These are phyloP conservation scores for Balamuthia mandrillaris DNA, from an alignment of 208 protist species.

Conservation along the genomic window DNA sequence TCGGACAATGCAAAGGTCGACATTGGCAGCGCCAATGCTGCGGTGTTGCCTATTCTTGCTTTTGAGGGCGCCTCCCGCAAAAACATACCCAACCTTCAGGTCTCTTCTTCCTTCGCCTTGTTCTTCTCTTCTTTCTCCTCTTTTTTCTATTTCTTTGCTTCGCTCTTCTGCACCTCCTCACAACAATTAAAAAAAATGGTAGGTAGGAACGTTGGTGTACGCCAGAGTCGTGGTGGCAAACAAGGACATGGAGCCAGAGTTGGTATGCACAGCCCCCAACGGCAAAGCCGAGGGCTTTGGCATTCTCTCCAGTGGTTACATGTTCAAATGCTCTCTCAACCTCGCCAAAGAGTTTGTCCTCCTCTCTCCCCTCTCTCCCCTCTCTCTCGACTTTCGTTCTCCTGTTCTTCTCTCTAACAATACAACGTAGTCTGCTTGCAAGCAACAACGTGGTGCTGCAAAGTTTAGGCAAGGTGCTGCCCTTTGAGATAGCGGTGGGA, in stretches of 20 bases:
- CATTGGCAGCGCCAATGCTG: conserved; percentile 58
- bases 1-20: conserved; percentile 71
- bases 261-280: conserved; percentile 61
- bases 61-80: conserved; percentile 78
- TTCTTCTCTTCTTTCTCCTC: neutral
- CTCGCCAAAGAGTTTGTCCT: conserved; percentile 50
- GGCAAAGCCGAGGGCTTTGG: conserved; percentile 70
- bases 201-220: conserved; percentile 72
- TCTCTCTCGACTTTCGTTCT: neutral
- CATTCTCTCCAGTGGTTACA: conserved; percentile 65
- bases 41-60: conserved; percentile 63
- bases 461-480: conserved; percentile 55
- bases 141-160: neutral
- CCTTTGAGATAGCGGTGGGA: conserved; percentile 75
- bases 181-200: neutral
- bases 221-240: conserved; percentile 68
- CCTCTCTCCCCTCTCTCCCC: neutral
- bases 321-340: conserved; percentile 57
- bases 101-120: neutral
- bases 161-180: neutral
- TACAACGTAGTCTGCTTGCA: conserved; percentile 45
- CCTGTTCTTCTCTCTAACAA: neutral
- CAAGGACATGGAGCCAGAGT: conserved; percentile 77
- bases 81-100: conserved; percentile 69
- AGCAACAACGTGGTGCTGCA: conserved; percentile 60